Evolutionary conservation across 2,329 filamentous ascomycete genomes (phyloP).

Genomic region (Pestalotiopsis fici): DNA sequence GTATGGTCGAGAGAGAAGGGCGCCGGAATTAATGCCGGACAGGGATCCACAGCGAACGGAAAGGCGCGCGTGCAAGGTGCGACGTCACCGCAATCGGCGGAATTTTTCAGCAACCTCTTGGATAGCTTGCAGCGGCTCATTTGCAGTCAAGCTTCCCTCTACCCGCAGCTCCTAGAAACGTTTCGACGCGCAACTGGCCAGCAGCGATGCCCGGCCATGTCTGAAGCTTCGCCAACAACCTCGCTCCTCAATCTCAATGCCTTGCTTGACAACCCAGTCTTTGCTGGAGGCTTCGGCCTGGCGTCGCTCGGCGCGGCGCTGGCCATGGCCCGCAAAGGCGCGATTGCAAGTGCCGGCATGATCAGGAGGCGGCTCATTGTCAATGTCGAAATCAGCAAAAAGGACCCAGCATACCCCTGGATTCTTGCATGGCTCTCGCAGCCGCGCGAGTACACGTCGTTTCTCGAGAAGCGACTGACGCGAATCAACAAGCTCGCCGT

Average conservation of each 20-base stretch:
- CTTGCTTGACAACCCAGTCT: constrained; percentile 64
- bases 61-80: not conserved
- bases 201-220: constrained; percentile 21
- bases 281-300: constrained; percentile 81
- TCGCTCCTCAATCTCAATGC: constrained; percentile 51
- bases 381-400: constrained; percentile 92
- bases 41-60: not conserved
- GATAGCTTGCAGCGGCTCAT: too few species aligned
- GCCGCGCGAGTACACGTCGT: constrained; percentile 67
- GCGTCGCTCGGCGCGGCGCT: constrained; percentile 83
- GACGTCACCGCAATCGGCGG: not conserved
- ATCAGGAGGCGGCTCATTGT: constrained; percentile 86
- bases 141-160: not conserved
- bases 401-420: constrained; percentile 93
- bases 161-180: not conserved
- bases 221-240: constrained; percentile 24
- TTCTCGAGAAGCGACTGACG: constrained; percentile 58
- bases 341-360: constrained; percentile 71
- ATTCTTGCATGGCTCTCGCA: constrained; percentile 92
- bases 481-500: constrained; percentile 62
- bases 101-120: not conserved
- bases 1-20: not conserved
- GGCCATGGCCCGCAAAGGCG: constrained; percentile 77
- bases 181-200: not conserved
- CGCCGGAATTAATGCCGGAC: not conserved